Conservation (phyloP, 306 rosid genomes). For the Casuarina glauca region DNA sequence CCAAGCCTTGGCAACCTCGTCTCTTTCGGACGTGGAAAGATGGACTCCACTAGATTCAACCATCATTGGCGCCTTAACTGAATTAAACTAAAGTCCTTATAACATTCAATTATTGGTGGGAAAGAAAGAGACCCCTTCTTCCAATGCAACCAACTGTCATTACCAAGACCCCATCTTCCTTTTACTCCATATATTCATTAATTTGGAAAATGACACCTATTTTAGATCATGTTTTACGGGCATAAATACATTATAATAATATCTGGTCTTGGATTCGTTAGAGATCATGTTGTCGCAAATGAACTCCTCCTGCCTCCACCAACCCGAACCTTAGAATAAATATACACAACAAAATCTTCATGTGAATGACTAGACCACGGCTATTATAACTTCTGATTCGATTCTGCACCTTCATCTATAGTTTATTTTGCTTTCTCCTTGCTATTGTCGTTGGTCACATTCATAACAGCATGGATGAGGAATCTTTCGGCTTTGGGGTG, state of each 20-base stretch:
- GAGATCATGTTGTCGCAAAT: constrained; percentile 16
- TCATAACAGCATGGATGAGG: constrained; percentile 5
- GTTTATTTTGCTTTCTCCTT: neutral
- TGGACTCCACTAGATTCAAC: constrained; percentile 46
- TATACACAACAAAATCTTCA: neutral
- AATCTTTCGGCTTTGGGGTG: constrained; percentile 21
- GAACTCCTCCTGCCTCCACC: constrained; percentile 40
- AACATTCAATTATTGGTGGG: constrained; percentile 41
- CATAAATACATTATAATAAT: neutral
- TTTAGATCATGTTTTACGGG: constrained; percentile 8
- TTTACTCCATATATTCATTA: neutral
- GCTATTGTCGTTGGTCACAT: neutral
- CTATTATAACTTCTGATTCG: neutral
- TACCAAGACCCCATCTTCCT: neutral
- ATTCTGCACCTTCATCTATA: neutral
- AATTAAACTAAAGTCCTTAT: constrained; percentile 34
- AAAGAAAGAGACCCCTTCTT: neutral
- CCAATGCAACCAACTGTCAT: constrained; percentile 10
- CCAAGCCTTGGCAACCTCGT: constrained; percentile 63
- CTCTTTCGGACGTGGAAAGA: constrained; percentile 82
- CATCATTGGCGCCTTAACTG: constrained; percentile 46
- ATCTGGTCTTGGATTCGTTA: neutral
- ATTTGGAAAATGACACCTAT: neutral
- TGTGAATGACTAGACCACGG: neutral
- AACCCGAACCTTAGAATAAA: constrained; percentile 23